A percentile compares a stretch with the other conserved stretches of the same genome.
These are phyloP conservation scores for Phytopythium cucurbitacearum DNA, from an alignment of 352 stramenopile genomes.

Conservation along the genomic window DNA sequence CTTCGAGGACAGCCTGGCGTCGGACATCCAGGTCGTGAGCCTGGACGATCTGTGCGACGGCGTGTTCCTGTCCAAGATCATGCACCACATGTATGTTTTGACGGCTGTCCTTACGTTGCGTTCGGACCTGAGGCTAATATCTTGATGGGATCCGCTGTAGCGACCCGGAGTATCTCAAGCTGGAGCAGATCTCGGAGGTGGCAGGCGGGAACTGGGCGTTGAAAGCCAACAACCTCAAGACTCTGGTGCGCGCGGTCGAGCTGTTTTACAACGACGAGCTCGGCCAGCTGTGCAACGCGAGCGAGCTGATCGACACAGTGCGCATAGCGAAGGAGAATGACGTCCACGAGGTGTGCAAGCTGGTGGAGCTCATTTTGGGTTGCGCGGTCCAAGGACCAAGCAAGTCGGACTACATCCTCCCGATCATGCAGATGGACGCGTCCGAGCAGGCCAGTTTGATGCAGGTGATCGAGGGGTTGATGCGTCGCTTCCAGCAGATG, in stretches of 20 bases:
- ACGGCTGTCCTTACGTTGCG: neutral
- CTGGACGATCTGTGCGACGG: conserved; percentile 70
- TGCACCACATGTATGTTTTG: conserved; percentile 77
- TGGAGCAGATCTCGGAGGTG: conserved; percentile 70
- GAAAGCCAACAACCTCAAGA: conserved; percentile 78
- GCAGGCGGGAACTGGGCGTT: conserved; percentile 66
- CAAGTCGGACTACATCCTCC: conserved; percentile 81
- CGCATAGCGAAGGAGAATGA: conserved; percentile 71
- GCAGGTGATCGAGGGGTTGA: conserved; percentile 81
- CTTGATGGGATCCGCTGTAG: conserved; percentile 21
- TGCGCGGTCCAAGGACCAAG: conserved; percentile 76
- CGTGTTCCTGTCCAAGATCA: conserved; percentile 79
- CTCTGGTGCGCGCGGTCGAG: conserved; percentile 67
- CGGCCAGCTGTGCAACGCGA: conserved; percentile 59
- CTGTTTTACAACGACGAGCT: conserved; percentile 83
- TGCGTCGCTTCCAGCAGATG: conserved; percentile 66
- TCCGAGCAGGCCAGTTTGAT: conserved; percentile 80
- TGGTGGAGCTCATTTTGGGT: conserved; percentile 70
- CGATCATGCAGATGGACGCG: conserved; percentile 79
- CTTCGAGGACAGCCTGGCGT: conserved; percentile 55
- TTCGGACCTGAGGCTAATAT: neutral
- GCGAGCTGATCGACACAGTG: conserved; percentile 64
- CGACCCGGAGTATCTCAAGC: conserved; percentile 73
- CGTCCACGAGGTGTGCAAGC: conserved; percentile 58
- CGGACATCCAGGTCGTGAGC: conserved; percentile 29